Evolutionary conservation across 192 early-diverging fungal genomes (phyloP), one percentile per base, ranked within the genome.

Genomic region (Dimargaris verticillata): DNA sequence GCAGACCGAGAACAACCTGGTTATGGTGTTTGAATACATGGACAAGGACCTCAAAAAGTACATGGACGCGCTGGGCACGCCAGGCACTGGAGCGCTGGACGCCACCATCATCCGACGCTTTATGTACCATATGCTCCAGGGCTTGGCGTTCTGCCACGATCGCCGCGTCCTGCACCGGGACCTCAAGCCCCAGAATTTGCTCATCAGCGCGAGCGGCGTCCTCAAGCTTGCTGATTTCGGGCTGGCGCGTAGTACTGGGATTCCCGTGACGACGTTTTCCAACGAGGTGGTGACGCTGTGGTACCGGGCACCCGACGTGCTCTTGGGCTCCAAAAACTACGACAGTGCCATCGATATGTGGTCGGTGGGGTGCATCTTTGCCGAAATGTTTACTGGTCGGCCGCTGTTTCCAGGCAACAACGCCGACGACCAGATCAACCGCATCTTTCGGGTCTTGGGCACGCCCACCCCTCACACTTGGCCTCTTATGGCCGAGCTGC

Each of bases 271-370:
- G 68, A 93, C 93, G 26, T 97, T 93, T 66, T 93, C 91, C 24
- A 93, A 96, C 72, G 95, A 98, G 71, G 95, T 98, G 22, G 95
- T 98, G 33, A 98, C 95, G 13, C 79, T 98, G 43, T 98, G 95
- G 95, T 98, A 98, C 67, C 82, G 95, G 50, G 89, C 93, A 17
- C 93, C 92, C 0, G 93, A 97, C 71, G 91, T 97, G n/a, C 77
- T 98, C 14, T 78, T 98, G 38, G 95, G 95, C 15, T 95, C 92
- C 46, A 81, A 89, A 60, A 88, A 85, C 66, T 98, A 98, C 74
- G 83, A 85, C 18, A 96, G 88, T 11, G 89, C 91, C 24, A 96
- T 98, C 63, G 95, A 98, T 65, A 93, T 98, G 29, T 98, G 95
- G 95, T 92, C 89, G 33, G 87, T 87, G 14, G 95, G 95, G 44